These are phyloP conservation scores for Coelastrella sp. DNA, from an alignment of 139 green algal species.

Conservation along the genomic window DNA sequence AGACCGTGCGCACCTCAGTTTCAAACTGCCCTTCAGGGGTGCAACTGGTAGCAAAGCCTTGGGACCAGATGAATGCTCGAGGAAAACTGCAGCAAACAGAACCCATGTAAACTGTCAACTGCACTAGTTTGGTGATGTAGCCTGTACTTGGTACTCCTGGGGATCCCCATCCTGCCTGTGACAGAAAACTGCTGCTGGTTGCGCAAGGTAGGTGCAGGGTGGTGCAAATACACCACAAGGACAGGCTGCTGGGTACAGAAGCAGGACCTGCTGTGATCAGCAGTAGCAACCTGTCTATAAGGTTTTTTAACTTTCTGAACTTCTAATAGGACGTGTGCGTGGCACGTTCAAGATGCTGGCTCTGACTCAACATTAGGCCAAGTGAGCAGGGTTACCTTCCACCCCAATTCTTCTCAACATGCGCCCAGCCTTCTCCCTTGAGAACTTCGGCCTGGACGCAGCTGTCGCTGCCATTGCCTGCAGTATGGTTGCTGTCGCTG, in stretches of 20 bases:
- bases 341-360: not conserved
- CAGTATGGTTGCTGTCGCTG: not conserved
- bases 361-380: not conserved
- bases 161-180: too few species aligned
- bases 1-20: not conserved
- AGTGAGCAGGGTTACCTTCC: not conserved
- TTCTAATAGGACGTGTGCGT: too few species aligned
- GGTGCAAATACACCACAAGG: too few species aligned
- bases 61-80: not conserved
- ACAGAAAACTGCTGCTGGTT: too few species aligned
- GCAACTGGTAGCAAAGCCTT: not conserved
- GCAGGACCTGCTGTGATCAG: too few species aligned
- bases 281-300: too few species aligned
- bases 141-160: not conserved
- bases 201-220: too few species aligned
- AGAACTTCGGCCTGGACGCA: not conserved
- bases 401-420: slow-evolving; percentile 41
- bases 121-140: not conserved
- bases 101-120: not conserved
- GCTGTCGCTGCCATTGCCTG: not conserved
- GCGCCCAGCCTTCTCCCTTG: not conserved
- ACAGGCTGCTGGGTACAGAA: too few species aligned
- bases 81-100: not conserved
- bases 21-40: not conserved
- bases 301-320: too few species aligned